Evolutionary conservation across 495 filamentous ascomycete species (phyloP).

Genomic region (Talaromyces nanjingensis): DNA sequence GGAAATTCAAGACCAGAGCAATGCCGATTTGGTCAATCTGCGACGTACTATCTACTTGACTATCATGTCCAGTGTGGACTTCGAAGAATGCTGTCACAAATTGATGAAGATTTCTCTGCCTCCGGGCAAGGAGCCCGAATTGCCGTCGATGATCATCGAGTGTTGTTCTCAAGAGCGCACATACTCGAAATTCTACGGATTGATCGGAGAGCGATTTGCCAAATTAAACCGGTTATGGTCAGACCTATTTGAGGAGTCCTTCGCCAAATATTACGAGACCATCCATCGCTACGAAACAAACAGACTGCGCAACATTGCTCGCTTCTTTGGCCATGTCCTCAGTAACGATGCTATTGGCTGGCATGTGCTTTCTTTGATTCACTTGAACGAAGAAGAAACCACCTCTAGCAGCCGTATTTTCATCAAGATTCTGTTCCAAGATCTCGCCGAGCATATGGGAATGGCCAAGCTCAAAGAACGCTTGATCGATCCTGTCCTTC

Average conservation of each 20-base stretch:
- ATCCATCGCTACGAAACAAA: slow-evolving; percentile 97
- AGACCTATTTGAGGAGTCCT: slow-evolving; percentile 81
- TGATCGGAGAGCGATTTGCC: slow-evolving; percentile 90
- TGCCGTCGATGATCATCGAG: slow-evolving; percentile 95
- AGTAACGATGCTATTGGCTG: slow-evolving; percentile 83
- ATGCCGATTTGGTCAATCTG: slow-evolving; percentile 89
- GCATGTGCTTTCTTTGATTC: slow-evolving; percentile 78
- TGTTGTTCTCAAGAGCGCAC: slow-evolving; percentile 92
- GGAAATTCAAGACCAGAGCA: slow-evolving; percentile 97
- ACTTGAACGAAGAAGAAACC: slow-evolving; percentile 93
- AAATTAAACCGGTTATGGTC: slow-evolving; percentile 93
- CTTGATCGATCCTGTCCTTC: slow-evolving; percentile 69
- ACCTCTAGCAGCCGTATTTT: slow-evolving; percentile 94
- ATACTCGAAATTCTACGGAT: slow-evolving; percentile 92
- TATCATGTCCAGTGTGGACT: slow-evolving; percentile 90
- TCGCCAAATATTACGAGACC: slow-evolving; percentile 91
- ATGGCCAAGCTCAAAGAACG: slow-evolving; percentile 69
- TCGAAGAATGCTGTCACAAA: slow-evolving; percentile 94
- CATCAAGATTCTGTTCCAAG: slow-evolving; percentile 95
- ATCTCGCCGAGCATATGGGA: slow-evolving; percentile 80
- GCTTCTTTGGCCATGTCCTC: slow-evolving; percentile 90
- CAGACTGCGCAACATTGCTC: slow-evolving; percentile 83
- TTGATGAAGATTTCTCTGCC: slow-evolving; percentile 88
- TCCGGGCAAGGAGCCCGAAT: slow-evolving; percentile 76
- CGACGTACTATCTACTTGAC: slow-evolving; percentile 93